phyloP scores from a whole-genome alignment of 257 asterid species.

The Asclepias syriaca region DNA sequence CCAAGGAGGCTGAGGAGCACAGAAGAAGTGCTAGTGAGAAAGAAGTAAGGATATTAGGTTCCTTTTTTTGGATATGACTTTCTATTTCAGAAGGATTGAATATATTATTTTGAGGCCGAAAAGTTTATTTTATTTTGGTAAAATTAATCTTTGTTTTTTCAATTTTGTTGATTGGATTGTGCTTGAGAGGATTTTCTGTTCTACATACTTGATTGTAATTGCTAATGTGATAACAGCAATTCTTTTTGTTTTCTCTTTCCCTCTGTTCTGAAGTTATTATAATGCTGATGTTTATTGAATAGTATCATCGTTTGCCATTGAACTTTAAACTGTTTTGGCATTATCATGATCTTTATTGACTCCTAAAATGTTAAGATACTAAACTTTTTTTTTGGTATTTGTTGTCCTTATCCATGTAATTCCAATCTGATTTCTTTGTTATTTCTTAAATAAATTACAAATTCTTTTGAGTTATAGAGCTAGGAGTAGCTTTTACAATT shows the following conservation, averaged over 20 bases:
- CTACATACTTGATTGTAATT: not conserved
- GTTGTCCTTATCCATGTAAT: not conserved
- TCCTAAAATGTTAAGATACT: not conserved
- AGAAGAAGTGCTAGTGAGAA: conserved; percentile 94
- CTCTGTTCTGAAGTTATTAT: not conserved
- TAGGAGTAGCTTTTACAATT: not conserved
- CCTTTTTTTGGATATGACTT: not conserved
- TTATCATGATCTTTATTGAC: not conserved
- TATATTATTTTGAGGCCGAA: not conserved
- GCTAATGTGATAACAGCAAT: not conserved
- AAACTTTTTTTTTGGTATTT: not conserved
- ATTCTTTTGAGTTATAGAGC: not conserved
- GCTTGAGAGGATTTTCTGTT: not conserved
- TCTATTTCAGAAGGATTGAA: not conserved
- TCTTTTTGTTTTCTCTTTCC: not conserved
- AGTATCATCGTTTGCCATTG: not conserved
- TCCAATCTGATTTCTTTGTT: not conserved
- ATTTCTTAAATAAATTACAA: not conserved
- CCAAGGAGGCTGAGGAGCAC: conserved; percentile 84
- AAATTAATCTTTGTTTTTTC: not conserved
- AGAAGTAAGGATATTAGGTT: conserved; percentile 55
- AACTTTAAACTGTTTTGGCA: not conserved
- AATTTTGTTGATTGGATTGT: not conserved
- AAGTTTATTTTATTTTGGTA: not conserved
- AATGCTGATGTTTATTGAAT: not conserved